Evolutionary conservation across 1,284 basidiomycete genomes (phyloP).

Genomic region (Testicularia cyperi): DNA sequence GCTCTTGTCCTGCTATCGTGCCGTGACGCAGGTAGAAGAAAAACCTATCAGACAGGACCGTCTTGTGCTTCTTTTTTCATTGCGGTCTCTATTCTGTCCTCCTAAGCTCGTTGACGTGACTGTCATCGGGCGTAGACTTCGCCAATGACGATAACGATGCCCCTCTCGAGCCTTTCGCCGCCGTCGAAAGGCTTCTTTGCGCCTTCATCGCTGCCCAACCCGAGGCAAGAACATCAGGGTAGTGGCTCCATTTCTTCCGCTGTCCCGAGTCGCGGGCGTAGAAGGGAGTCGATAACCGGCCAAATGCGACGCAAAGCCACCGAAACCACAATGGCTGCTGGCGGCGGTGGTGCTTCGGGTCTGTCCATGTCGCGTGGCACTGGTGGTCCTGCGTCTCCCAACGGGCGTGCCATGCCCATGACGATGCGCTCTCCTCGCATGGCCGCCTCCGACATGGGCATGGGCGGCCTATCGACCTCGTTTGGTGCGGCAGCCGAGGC

Average conservation of each 20-base stretch:
- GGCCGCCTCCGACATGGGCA: slow-evolving; percentile 26
- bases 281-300: slow-evolving; percentile 46
- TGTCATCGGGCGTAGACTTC: slow-evolving; percentile 10
- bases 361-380: slow-evolving; percentile 27
- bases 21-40: too few relatives aligned
- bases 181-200: slow-evolving; percentile 41
- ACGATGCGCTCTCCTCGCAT: slow-evolving; percentile 29
- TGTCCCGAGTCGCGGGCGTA: slow-evolving; percentile 40
- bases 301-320: slow-evolving; percentile 44
- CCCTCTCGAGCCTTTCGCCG: slow-evolving; percentile 33
- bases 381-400: slow-evolving; percentile 24
- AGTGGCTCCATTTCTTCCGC: slow-evolving; percentile 32
- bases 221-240: slow-evolving; percentile 6
- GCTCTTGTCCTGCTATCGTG: too few relatives aligned
- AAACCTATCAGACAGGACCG: too few relatives aligned
- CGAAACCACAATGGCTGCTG: slow-evolving; percentile 38
- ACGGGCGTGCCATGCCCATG: slow-evolving; percentile 36
- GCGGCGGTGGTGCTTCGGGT: slow-evolving; percentile 36
- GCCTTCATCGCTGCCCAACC: slow-evolving; percentile 30
- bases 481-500: slow-evolving; percentile 57
- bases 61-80: too few relatives aligned
- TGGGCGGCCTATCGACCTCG: slow-evolving; percentile 46
- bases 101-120: slow-evolving; percentile 26
- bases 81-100: too few relatives aligned
- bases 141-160: slow-evolving; percentile 39